Conservation (phyloP, 108 stramenopile species). For the Schizochytrium sp. region DNA sequence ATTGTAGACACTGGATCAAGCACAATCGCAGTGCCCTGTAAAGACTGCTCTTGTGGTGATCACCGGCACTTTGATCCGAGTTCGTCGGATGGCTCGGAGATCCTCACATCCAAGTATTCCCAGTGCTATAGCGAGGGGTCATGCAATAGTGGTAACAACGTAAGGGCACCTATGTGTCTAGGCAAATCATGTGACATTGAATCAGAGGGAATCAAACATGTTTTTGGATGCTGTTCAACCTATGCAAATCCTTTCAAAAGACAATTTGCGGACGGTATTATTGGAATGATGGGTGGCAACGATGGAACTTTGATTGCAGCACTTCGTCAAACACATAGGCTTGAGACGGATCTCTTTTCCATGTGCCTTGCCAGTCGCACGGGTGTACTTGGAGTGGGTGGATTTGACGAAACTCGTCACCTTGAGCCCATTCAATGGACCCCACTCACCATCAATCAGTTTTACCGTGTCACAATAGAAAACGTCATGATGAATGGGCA, state of each 20-base stretch:
- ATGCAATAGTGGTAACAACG: conserved; percentile 32
- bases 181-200: conserved; percentile 26
- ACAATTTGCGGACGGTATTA: conserved; percentile 55
- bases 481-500: neutral
- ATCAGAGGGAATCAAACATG: conserved; percentile 15
- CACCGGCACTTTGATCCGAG: conserved; percentile 24
- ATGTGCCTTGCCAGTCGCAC: conserved; percentile 16
- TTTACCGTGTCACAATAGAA: neutral
- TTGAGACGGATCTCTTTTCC: conserved; percentile 27
- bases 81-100: conserved; percentile 16
- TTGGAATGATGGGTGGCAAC: conserved; percentile 41
- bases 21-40: conserved; percentile 51
- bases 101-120: neutral
- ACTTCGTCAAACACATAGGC: conserved; percentile 6
- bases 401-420: conserved; percentile 35
- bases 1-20: conserved; percentile 36
- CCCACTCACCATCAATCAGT: neutral
- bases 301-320: neutral
- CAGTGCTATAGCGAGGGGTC: conserved; percentile 57
- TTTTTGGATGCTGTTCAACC: conserved; percentile 34
- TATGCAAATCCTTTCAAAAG: neutral
- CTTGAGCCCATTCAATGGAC: conserved; percentile 54
- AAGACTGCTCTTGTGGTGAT: conserved; percentile 11
- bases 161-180: conserved; percentile 26
- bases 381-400: conserved; percentile 37